Conservation (phyloP, 768 basidiomycete species). For the Leucocoprinus leucothites region DNA sequence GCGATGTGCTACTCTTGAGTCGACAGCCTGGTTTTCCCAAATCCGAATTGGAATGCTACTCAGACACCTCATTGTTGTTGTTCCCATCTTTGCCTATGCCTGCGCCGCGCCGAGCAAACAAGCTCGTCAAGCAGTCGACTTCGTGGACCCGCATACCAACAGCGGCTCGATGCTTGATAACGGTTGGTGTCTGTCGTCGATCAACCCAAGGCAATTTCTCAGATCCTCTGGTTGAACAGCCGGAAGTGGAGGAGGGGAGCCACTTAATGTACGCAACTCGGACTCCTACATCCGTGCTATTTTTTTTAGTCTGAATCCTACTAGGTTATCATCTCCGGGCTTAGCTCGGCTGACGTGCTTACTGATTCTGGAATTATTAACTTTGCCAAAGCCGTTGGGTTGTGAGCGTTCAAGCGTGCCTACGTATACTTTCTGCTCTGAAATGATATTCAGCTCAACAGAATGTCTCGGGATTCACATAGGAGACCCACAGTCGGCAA, state of each 20-base stretch:
- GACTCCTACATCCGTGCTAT: conserved; percentile 26
- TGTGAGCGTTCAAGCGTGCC: conserved; percentile 31
- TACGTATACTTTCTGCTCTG: conserved; percentile 11
- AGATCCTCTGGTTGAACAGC: conserved; percentile 18
- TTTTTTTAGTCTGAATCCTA: not conserved
- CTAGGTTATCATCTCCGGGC: conserved; percentile 62
- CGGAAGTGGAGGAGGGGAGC: conserved; percentile 54
- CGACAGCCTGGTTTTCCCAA: not conserved
- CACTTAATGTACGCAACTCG: conserved; percentile 62
- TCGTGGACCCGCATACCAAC: conserved; percentile 39
- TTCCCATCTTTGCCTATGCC: conserved; percentile 1
- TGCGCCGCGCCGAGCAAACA: conserved; percentile 7
- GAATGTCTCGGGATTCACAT: conserved; percentile 76
- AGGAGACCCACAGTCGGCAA: conserved; percentile 63
- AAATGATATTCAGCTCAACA: conserved; percentile 20
- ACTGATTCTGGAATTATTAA: conserved; percentile 55
- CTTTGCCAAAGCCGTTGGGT: conserved; percentile 60
- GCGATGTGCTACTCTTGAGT: not conserved
- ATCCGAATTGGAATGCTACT: conserved; percentile 10
- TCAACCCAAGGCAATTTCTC: not conserved
- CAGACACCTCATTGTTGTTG: not conserved
- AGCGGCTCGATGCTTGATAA: conserved; percentile 70
- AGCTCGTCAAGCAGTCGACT: conserved; percentile 24
- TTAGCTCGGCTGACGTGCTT: conserved; percentile 55
- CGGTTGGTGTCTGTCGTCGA: conserved; percentile 23